Base-by-base conservation (phyloP, 176 grass and related monocot species). In the Elymus sibiricus region DNA sequence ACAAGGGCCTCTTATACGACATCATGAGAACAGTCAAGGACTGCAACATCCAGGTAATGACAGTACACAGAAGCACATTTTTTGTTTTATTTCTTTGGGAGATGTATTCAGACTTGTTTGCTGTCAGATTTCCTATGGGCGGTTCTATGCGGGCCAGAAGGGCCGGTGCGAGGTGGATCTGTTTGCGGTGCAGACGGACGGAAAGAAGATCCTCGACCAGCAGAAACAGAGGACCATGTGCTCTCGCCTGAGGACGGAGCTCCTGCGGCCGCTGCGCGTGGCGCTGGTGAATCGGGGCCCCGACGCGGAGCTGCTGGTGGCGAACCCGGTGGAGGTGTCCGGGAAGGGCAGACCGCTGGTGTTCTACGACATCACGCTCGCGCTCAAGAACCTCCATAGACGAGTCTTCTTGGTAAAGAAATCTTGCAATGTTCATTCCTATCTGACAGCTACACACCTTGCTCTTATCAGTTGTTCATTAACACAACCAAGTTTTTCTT, bases 1-100 rank as follows among this genome's bases (percentile, higher is more conserved):
- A 91, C 61, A 97, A 97, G 84, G 95, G 92, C 21, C 79, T 97
- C 74, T 66, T 94, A 7, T 94, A 97, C 77, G 95, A 97, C 67
- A 92, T 97, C 83, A 89, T 97, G 92, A 89, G 92, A 61, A 97
- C 92, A 21, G 68, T 97, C 5, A 94, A 97, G 82, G 95, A 97
- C 86, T 91, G 86, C 79, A 90, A 87, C 81, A 97, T 94, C 75
- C 95, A 97, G 95, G 95, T 97, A 92, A 78, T 24, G n/a, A 49
- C 58, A 74, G 28, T 11, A 44, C 13, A 44, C 13, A 46, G 22
- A 53, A 89, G 24, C 8, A 40, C 9, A 40, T n/a, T 40, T 40
- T 40, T 40, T 10, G 9, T 40, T 9, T 40, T 40, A 40, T 9
- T 40, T 40, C 39, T 40, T 40, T 40, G 39, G 39, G 39, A 10